These are phyloP conservation scores for Lactarius quietus DNA, from an alignment of 768 basidiomycete species.

Conservation along the genomic window DNA sequence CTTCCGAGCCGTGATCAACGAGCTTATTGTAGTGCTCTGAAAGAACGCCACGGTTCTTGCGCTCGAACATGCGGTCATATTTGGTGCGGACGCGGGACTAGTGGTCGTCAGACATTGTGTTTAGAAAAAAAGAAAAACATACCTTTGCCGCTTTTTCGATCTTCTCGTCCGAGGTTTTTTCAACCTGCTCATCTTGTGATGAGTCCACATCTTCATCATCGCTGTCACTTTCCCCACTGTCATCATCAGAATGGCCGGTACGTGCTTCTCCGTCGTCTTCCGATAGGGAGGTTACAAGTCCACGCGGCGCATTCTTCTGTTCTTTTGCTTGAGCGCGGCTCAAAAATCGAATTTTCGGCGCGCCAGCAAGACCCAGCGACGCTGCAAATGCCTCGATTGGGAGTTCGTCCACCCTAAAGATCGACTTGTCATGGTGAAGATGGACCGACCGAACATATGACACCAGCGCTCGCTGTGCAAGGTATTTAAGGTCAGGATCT, in stretches of 20 bases:
- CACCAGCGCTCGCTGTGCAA: conserved; percentile 92
- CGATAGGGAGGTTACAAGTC: conserved; percentile 37
- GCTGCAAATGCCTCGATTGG: conserved; percentile 84
- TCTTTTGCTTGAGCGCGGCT: conserved; percentile 62
- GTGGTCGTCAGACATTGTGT: neutral
- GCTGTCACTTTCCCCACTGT: neutral
- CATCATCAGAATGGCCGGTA: conserved; percentile 9
- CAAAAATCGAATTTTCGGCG: conserved; percentile 92
- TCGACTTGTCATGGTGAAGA: conserved; percentile 88
- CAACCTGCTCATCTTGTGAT: neutral
- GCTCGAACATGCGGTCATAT: conserved; percentile 97
- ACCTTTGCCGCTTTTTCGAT: conserved; percentile 4
- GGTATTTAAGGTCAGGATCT: conserved; percentile 95
- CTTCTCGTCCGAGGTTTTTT: neutral
- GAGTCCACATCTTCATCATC: neutral
- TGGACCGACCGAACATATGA: conserved; percentile 92
- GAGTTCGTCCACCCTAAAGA: conserved; percentile 83
- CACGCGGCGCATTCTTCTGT: conserved; percentile 69
- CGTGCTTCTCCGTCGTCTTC: conserved; percentile 29
- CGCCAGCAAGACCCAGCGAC: conserved; percentile 88
- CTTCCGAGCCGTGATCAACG: conserved; percentile 58
- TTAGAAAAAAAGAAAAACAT: neutral
- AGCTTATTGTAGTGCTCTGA: conserved; percentile 89
- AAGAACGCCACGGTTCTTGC: conserved; percentile 91
- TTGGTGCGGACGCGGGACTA: conserved; percentile 67